phyloP scores from a whole-genome alignment of 2,329 filamentous ascomycete genomes.

The Drechslerella coelobrocha region DNA sequence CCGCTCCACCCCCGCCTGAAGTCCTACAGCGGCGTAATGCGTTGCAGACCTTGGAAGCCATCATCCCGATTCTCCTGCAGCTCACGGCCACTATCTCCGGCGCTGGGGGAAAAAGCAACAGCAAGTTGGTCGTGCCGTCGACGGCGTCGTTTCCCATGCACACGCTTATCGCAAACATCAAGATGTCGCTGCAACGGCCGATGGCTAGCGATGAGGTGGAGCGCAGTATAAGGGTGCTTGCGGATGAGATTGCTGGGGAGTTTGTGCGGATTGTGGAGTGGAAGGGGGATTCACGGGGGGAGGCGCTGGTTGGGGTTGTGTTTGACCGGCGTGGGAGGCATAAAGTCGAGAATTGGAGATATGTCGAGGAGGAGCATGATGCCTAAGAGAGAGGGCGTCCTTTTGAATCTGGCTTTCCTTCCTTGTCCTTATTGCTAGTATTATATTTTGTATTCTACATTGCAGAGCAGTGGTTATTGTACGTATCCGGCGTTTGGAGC shows the following conservation, averaged over 20 bases:
- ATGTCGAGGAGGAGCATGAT: slow-evolving; percentile 37
- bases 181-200: slow-evolving; percentile 37
- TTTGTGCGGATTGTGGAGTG: slow-evolving; percentile 48
- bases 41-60: slow-evolving; percentile 37
- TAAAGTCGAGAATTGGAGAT: slow-evolving; percentile 40
- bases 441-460: slow-evolving; percentile 24
- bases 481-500: slow-evolving; percentile 28
- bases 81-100: slow-evolving; percentile 23
- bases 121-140: slow-evolving; percentile 23
- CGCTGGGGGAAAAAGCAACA: not conserved
- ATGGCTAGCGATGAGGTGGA: slow-evolving; percentile 34
- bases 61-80: slow-evolving; percentile 44
- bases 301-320: slow-evolving; percentile 31
- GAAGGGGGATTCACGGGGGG: slow-evolving; percentile 46
- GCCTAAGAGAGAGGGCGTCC: too few relatives aligned
- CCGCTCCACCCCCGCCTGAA: slow-evolving; percentile 17
- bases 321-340: slow-evolving; percentile 37
- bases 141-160: slow-evolving; percentile 42
- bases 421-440: not conserved
- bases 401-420: slow-evolving; percentile 7
- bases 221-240: slow-evolving; percentile 31
- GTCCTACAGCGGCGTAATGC: slow-evolving; percentile 30
- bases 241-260: slow-evolving; percentile 41
- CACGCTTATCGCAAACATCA: slow-evolving; percentile 35
- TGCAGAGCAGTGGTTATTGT: too few relatives aligned